Base-by-base conservation (phyloP, 2,329 filamentous ascomycete species). In the Cytospora schulzeri region DNA sequence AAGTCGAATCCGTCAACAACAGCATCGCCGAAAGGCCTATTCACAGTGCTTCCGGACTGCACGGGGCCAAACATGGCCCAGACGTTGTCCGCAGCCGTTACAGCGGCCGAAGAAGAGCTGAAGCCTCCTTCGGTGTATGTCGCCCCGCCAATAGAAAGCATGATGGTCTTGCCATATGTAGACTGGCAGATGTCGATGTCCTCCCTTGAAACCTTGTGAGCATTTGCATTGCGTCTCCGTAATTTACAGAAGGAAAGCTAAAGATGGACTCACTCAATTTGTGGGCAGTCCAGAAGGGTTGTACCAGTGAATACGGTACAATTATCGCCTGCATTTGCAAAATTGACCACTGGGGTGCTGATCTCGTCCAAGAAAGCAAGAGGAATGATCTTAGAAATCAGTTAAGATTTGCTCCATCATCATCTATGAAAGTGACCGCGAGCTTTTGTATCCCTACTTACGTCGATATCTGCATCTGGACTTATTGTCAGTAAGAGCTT, bases 1-100 rank as follows among this genome's bases (percentile, higher is more conserved):
- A 92, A 86, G 75, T 93, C 90, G 73, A 93, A 92, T 5, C 91
- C 91, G 73, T 93, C 89, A 51, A 93, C 77, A 4, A 85, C 79
- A 12, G 87, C 85, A 15, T 77, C 75, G 61, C 88, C 88, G 72
- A 92, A 92, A 1, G 90, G 90, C 11, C 91, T 85, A 63, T 85
- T 80, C 9, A 78, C 78, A 1, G 74, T 75, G 50, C 75, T 79
- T 33, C 75, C 78, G 15, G 76, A 70, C 45, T 74, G 71, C 9
- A 75, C 72, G 5, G 89, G 87, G 2, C 90, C 90, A 73, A 92
- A 92, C 67, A 88, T 89, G 58, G 84, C 79, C 90, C 90, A 93
- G 63, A 93, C 77, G 24, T 83, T 79, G 61, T 88, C 76, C 0
- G 90, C 90, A 2, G 84, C 84, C 1, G 77, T 72, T 24, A 79